phyloP scores from a whole-genome alignment of 768 basidiomycete species.

The Nidularia pulvinata region DNA sequence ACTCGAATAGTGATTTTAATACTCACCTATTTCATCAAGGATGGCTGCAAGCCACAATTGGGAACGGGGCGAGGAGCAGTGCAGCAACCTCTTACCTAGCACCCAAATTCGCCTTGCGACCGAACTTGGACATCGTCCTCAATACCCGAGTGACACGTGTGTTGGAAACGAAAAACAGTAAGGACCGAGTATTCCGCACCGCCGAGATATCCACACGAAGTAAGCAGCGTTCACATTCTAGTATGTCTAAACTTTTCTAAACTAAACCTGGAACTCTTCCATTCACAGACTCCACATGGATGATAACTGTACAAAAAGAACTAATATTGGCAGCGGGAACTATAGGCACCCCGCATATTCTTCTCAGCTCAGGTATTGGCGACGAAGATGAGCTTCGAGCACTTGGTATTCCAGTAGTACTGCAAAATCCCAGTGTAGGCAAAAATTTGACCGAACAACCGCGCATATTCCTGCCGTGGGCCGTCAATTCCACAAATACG shows the following conservation, averaged over 20 bases:
- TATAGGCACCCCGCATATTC: slow-evolving; percentile 23
- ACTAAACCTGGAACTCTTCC: background rate
- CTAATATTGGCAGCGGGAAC: slow-evolving; percentile 28
- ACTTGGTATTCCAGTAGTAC: slow-evolving; percentile 12
- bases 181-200: slow-evolving; percentile 22
- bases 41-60: slow-evolving; percentile 16
- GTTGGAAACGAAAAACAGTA: slow-evolving; percentile 37
- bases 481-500: slow-evolving; percentile 1
- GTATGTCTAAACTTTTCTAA: background rate
- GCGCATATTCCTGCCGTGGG: slow-evolving; percentile 9
- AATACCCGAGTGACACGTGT: slow-evolving; percentile 58
- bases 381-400: slow-evolving; percentile 9
- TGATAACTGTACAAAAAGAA: slow-evolving; percentile 17
- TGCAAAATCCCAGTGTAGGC: slow-evolving; percentile 22
- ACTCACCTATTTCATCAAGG: slow-evolving; percentile 5
- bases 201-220: background rate
- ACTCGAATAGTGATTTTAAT: background rate
- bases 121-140: slow-evolving; percentile 63
- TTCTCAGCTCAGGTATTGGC: slow-evolving; percentile 27
- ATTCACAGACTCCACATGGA: background rate
- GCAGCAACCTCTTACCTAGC: slow-evolving; percentile 22
- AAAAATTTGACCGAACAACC: slow-evolving; percentile 9
- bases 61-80: slow-evolving; percentile 12
- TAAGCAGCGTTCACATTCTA: background rate
- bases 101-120: slow-evolving; percentile 28